Percentiles rank a stretch among this genome's conserved stretches.
Conservation (phyloP, 1,139 yeast genomes). For the Sugiyamaella castrensis region DNA sequence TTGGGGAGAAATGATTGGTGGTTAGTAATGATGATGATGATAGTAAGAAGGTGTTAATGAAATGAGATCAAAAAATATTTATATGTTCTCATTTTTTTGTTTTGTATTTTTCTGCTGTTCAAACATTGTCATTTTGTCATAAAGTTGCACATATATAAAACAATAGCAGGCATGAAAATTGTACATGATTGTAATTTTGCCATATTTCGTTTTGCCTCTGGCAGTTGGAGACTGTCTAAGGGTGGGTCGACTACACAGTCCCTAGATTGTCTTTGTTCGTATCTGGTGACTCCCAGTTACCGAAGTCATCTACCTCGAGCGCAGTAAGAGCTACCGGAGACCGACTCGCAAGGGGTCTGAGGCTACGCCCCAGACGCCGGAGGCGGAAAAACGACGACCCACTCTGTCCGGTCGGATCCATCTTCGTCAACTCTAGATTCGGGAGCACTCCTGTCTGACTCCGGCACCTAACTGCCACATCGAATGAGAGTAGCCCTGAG, state of each 20-base stretch:
- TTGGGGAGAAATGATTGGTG: neutral
- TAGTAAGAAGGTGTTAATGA: neutral
- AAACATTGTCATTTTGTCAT: constrained; percentile 7
- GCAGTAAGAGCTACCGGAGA: neutral
- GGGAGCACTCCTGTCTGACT: too few species aligned
- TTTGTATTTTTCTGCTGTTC: constrained; percentile 14
- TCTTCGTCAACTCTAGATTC: too few species aligned
- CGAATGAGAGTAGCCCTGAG: too few species aligned
- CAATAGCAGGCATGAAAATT: constrained; percentile 13
- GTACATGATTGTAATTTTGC: constrained; percentile 5
- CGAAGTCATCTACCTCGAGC: neutral
- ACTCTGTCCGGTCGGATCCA: too few species aligned
- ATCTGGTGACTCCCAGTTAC: too few species aligned
- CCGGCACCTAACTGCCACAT: too few species aligned
- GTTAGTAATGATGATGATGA: neutral
- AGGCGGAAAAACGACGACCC: too few species aligned
- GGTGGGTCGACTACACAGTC: neutral
- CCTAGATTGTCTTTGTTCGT: too few species aligned
- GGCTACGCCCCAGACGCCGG: too few species aligned
- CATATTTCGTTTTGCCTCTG: neutral
- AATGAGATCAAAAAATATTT: neutral
- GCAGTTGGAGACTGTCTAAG: neutral
- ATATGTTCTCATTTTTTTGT: neutral
- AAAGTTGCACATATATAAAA: constrained; percentile 9
- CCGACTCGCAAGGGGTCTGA: neutral